Evolutionary conservation across 805 yeast species (phyloP).

Genomic region (Metschnikowia kofuensis): DNA sequence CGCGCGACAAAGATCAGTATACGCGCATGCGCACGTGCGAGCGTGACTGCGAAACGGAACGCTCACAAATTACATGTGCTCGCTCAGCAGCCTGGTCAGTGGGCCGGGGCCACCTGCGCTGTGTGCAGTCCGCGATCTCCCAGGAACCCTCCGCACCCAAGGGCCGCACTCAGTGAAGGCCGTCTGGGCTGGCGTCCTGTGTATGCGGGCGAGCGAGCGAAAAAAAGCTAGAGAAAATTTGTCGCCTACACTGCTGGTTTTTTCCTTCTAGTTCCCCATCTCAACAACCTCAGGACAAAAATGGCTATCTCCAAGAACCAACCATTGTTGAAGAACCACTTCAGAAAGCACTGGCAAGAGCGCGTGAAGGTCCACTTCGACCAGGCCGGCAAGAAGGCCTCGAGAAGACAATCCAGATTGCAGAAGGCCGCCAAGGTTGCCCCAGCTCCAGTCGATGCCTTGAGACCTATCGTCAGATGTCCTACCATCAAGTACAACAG

Average conservation of each 20-base stretch:
- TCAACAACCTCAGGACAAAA: constrained; percentile 14
- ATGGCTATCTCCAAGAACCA: constrained; percentile 97
- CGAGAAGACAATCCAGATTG: constrained; percentile 94
- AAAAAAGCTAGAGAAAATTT: constrained; percentile 4
- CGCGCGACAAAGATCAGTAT: neutral
- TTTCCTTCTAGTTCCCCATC: constrained; percentile 9
- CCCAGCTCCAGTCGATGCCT: constrained; percentile 95
- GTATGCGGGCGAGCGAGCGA: constrained; percentile 2
- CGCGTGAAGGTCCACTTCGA: constrained; percentile 99
- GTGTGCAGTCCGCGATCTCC: no score
- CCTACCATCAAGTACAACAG: constrained; percentile 99
- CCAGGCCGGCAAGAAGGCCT: constrained; percentile 99
- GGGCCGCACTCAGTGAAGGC: neutral
- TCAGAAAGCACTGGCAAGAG: constrained; percentile 99
- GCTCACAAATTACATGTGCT: no score
- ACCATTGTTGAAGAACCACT: constrained; percentile 99
- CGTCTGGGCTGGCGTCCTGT: neutral
- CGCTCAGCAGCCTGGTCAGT: no score
- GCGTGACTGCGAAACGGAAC: constrained; percentile 10
- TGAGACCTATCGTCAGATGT: constrained; percentile 98
- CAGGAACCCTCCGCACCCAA: neutral
- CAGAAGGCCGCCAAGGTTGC: constrained; percentile 92
- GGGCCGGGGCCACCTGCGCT: no score
- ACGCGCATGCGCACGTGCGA: constrained; percentile 11
- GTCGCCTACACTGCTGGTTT: constrained; percentile 3